Evolutionary conservation across 1,284 basidiomycete species (phyloP), one percentile per base, ranked within the genome.

Genomic region (Rhodotorula sp.): DNA sequence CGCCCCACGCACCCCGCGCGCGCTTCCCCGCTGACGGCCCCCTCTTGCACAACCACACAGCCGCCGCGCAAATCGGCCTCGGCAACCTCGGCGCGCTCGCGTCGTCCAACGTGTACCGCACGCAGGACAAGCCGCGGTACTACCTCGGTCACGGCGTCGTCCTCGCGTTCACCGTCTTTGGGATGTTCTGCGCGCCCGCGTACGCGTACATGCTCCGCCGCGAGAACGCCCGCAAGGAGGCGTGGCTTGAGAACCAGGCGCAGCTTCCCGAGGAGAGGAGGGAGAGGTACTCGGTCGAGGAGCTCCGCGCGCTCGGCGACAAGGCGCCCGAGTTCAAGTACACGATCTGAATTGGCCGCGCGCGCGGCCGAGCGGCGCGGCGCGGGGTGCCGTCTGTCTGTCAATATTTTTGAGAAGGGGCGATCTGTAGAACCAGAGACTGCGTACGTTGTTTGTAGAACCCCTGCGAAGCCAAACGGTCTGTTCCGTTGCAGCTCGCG

Each of bases 141-240:
- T 80, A 86, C 50, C 72, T 89, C 48, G 89, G 89, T 34, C 86
- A 89, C 77, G 87, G 82, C 4, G 70, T 89, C n/a, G 87, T 88
- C 78, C 80, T 90, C 46, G 88, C 88, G 84, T 88, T 90, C 70
- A 83, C 89, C 41, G 85, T 84, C 5, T 86, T 90, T 55, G 89
- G 89, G 0, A 82, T 89, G 75, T 82, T 89, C 50, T 77, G 78
- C 58, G 78, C 87, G 0, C 86, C 87, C 0, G 78, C 85, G 29
- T 82, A 85, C 32, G 84, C 87, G 0, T 62, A 86, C 12, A 69
- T 82, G 3, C 89, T 90, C 77, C 83, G 66, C 50, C 82, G 84
- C 29, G 87, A 88, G 77, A 91, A 91, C 79, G 79, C 64, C 44
- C 66, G 77, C 62, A 81, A 84, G 50, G 82, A 81, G 39, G 72